Percentiles rank a stretch among this genome's conserved stretches.
Evolutionary conservation across 306 rosid species (phyloP).

Genomic region (Potentilla sterilis): DNA sequence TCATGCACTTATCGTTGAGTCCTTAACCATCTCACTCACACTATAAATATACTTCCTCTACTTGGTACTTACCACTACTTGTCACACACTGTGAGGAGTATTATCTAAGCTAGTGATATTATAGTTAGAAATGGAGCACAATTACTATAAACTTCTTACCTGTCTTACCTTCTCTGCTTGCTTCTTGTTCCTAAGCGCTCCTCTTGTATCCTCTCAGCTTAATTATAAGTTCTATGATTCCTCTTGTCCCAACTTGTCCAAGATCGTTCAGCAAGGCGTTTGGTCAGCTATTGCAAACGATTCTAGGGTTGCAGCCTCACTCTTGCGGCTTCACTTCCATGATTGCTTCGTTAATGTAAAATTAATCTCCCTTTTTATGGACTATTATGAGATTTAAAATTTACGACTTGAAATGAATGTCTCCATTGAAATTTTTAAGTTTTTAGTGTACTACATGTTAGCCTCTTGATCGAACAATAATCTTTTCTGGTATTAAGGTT

Average conservation of each 20-base stretch:
- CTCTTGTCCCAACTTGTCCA: conserved; percentile 59
- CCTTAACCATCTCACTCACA: background rate
- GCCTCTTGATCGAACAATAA: background rate
- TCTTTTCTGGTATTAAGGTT: background rate
- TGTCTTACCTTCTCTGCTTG: conserved; percentile 33
- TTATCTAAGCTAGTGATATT: background rate
- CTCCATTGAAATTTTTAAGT: background rate
- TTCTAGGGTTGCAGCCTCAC: conserved; percentile 85
- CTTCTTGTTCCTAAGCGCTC: conserved; percentile 49
- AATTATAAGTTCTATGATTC: conserved; percentile 58
- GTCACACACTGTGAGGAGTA: conserved; percentile 1
- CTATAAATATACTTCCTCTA: conserved; percentile 4
- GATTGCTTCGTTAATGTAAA: conserved; percentile 80
- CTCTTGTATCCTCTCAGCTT: conserved; percentile 59
- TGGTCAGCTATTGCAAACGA: conserved; percentile 69
- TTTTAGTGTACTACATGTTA: background rate
- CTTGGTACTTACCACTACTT: conserved; percentile 18
- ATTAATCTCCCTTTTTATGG: background rate
- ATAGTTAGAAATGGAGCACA: conserved; percentile 34
- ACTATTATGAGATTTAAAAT: background rate
- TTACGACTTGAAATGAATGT: background rate
- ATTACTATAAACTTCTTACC: conserved; percentile 22
- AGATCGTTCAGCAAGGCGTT: conserved; percentile 54
- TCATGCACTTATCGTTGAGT: conserved; percentile 9
- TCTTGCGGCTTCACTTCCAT: conserved; percentile 92